Evolutionary conservation across 2,329 filamentous ascomycete species (phyloP), one percentile per base, ranked within the genome.

Genomic region (Claviceps spartinae): DNA sequence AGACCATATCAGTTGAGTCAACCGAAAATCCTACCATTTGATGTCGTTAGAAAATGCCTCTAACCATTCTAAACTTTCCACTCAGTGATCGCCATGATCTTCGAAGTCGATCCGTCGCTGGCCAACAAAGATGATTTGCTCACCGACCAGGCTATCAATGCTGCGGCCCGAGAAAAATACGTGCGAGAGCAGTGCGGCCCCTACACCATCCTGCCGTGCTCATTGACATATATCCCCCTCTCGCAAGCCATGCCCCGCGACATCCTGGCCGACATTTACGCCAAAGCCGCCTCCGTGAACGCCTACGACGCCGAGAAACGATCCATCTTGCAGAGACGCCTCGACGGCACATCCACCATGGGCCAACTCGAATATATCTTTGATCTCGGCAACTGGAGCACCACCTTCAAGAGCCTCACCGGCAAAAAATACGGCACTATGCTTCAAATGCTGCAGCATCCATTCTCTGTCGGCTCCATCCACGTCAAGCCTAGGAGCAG

Each of bases 331-430:
- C 54, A 55, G 4, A 56, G 61, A n/a, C 65, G 69, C 1, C 62
- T 73, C 13, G 55, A 60, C 1, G 58, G 62, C 1, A 53, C 56
- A 4, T 58, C 63, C 0, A 60, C 58, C 0, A 56, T 73, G 0
- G 74, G 73, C 3, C 72, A 76, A 43, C 62, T 75, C 2, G 73
- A 76, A 55, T 76, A 68, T 51, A 66, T 76, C 30, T 74, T 77
- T 36, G 71, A 74, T 43, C 60, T 72, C 1, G 72, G 72, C 4
- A 74, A 75, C 52, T 74, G 69, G 66, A 74, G 65, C 51, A 62
- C 71, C 1, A 48, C 62, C 56, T 62, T 72, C 60, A 48, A 58
- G 37, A 51, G 63, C 50, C 47, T 63, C 55, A 52, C 60, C 45
- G 64, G 61, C 2, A 75, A 71, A 54, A 69, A 67, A 51, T 75